Conservation (phyloP, 1,284 basidiomycete species). For the Ustilago hordei region DNA sequence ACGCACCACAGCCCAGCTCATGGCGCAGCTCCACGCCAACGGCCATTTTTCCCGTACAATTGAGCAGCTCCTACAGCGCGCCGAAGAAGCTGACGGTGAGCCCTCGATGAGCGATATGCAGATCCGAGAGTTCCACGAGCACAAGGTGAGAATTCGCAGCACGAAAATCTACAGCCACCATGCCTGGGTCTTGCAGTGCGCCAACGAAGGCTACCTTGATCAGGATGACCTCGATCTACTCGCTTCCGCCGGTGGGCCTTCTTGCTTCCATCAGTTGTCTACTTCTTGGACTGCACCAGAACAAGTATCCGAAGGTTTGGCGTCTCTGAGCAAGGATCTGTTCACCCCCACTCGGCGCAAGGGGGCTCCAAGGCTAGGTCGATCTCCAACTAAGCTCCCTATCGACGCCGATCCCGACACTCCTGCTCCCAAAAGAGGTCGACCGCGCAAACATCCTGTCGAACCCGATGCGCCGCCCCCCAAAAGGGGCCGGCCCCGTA, state of each 20-base stretch:
- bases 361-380: conserved; percentile 10
- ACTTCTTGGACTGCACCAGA: conserved; percentile 18
- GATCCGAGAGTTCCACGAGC: conserved; percentile 42
- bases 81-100: conserved; percentile 39
- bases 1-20: conserved; percentile 31
- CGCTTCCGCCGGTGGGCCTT: conserved; percentile 32
- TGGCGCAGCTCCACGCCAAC: conserved; percentile 23
- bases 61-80: conserved; percentile 27
- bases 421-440: conserved; percentile 14
- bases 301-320: conserved; percentile 9
- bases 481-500: conserved; percentile 27
- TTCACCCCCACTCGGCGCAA: conserved; percentile 19
- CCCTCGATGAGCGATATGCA: conserved; percentile 37
- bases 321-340: conserved; percentile 18
- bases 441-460: conserved; percentile 26
- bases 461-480: conserved; percentile 3
- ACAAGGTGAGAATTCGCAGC: conserved; percentile 35
- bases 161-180: conserved; percentile 45
- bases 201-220: conserved; percentile 43
- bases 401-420: conserved; percentile 15
- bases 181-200: conserved; percentile 47
- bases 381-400: conserved; percentile 23
- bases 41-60: conserved; percentile 31
- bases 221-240: conserved; percentile 25
- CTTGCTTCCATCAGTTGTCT: conserved; percentile 22